Conservation (phyloP, 2,329 filamentous ascomycete species). For the Cadophora malorum region DNA sequence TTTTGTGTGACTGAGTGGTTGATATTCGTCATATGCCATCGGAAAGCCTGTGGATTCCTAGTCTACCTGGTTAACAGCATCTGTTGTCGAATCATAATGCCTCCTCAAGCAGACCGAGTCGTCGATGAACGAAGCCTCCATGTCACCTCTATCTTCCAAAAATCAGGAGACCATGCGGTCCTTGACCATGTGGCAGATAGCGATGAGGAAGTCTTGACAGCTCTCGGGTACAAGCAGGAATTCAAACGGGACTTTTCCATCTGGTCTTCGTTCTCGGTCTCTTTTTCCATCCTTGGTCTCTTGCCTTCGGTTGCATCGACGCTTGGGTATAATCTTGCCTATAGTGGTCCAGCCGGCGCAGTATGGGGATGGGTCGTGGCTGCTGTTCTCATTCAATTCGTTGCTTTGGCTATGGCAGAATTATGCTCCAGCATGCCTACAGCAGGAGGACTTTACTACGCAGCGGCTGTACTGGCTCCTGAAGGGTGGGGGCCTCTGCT, state of each 20-base stretch:
- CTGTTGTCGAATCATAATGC: background rate
- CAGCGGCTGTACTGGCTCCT: constrained; percentile 47
- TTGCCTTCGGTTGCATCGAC: constrained; percentile 29
- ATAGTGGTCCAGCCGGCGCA: constrained; percentile 26
- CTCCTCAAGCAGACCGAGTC: background rate
- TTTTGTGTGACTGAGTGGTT: background rate
- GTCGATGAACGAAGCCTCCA: background rate
- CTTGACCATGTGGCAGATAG: constrained; percentile 22
- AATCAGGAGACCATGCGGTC: constrained; percentile 19
- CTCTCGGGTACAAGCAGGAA: constrained; percentile 30
- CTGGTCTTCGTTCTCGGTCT: constrained; percentile 25
- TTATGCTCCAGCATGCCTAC: constrained; percentile 70
- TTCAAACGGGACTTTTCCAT: constrained; percentile 27
- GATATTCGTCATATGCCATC: background rate
- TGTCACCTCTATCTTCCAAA: constrained; percentile 22
- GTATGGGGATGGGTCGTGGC: constrained; percentile 72
- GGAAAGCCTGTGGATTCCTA: background rate
- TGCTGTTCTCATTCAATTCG: constrained; percentile 68
- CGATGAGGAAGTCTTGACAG: constrained; percentile 27
- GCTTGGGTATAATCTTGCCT: constrained; percentile 23
- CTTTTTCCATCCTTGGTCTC: constrained; percentile 24
- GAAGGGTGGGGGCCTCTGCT: constrained; percentile 25
- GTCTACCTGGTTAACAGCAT: background rate
- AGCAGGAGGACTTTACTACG: constrained; percentile 68
- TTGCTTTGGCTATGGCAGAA: constrained; percentile 66